Percentiles rank a stretch among this genome's conserved stretches.
These are phyloP conservation scores for Gardenia jasminoides DNA, from an alignment of 257 asterid species.

Conservation along the genomic window DNA sequence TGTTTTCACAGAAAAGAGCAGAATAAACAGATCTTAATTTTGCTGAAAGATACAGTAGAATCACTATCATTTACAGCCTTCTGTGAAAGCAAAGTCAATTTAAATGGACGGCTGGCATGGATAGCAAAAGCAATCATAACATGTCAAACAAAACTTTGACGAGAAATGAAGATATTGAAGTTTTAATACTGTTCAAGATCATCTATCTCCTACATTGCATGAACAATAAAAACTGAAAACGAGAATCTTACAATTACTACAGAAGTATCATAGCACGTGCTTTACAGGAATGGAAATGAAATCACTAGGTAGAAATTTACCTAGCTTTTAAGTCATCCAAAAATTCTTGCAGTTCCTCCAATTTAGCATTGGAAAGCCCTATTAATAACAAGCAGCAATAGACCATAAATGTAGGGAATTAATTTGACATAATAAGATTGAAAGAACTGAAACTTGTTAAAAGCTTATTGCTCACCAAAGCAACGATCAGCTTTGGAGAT, in stretches of 20 bases:
- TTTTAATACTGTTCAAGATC: neutral
- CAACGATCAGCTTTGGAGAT: constrained; percentile 22
- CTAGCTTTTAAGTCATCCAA: constrained; percentile 32
- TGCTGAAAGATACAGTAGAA: too few species aligned
- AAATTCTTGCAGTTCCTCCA: constrained; percentile 50
- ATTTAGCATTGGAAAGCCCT: constrained; percentile 41
- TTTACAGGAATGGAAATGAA: constrained; percentile 3
- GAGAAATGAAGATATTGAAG: neutral
- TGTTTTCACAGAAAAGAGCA: too few species aligned
- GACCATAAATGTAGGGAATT: neutral
- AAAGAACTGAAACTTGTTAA: constrained; percentile 7
- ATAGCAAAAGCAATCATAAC: neutral
- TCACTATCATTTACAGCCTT: too few species aligned
- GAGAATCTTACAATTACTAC: neutral
- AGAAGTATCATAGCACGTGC: neutral
- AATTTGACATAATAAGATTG: neutral
- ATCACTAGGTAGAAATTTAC: neutral
- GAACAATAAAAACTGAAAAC: constrained; percentile 7
- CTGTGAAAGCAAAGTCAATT: too few species aligned
- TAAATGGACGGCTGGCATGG: too few species aligned
- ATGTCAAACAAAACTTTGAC: neutral
- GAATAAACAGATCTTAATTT: too few species aligned
- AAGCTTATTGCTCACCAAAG: constrained; percentile 28
- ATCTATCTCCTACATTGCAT: neutral
- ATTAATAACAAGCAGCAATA: constrained; percentile 27